Conservation (phyloP, 2,329 filamentous ascomycete genomes). For the Fusarium duplospermum region DNA sequence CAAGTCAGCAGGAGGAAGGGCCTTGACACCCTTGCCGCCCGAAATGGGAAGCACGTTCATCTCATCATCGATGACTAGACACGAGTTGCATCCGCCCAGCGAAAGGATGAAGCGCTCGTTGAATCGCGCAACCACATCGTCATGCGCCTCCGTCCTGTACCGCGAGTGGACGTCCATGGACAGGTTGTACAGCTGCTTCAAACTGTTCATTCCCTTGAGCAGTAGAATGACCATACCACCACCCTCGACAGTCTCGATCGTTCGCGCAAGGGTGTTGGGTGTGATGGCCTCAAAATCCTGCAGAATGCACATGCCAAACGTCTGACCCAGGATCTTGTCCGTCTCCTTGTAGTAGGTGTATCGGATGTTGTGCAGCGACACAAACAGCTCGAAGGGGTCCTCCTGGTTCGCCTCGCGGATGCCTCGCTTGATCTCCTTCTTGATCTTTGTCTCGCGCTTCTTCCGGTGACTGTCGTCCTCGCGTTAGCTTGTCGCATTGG, state of each 20-base stretch:
- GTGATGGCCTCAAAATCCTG: conserved; percentile 99
- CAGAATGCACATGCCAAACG: conserved; percentile 97
- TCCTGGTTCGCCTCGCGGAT: conserved; percentile 92
- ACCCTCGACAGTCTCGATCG: conserved; percentile 97
- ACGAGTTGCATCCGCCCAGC: conserved; percentile 92
- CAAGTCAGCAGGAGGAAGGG: conserved; percentile 79
- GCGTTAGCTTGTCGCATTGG: conserved; percentile 31
- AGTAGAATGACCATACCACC: conserved; percentile 91
- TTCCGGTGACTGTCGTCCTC: conserved; percentile 79
- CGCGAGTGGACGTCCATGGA: conserved; percentile 98
- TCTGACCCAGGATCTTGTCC: conserved; percentile 97
- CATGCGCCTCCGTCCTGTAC: conserved; percentile 95
- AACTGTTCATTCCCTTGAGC: conserved; percentile 94
- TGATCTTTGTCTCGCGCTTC: conserved; percentile 98
- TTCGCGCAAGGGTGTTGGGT: conserved; percentile 93
- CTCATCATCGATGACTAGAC: conserved; percentile 96
- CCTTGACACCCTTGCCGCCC: conserved; percentile 89
- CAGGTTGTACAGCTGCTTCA: conserved; percentile 96
- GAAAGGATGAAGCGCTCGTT: conserved; percentile 98
- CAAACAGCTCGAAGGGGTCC: conserved; percentile 97
- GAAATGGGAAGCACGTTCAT: conserved; percentile 97
- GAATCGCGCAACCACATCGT: conserved; percentile 94
- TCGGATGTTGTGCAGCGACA: conserved; percentile 95
- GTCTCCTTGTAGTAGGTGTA: conserved; percentile 99
- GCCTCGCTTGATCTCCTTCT: conserved; percentile 96